These are phyloP conservation scores for Candida jianshihensis DNA, from an alignment of 805 yeast species.

Conservation along the genomic window DNA sequence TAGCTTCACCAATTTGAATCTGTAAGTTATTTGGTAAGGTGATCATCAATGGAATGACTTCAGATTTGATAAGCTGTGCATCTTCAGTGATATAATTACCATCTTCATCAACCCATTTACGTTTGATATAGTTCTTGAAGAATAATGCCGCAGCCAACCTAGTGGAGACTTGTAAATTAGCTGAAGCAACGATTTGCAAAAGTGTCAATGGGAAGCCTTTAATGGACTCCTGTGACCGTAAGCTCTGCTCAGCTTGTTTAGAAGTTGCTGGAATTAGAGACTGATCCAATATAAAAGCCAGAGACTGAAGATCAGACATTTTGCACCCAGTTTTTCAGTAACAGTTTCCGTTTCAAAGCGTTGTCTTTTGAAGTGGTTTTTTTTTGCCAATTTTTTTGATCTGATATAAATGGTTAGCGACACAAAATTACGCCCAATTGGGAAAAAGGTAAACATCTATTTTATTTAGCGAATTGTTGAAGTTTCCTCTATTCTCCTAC, in stretches of 20 bases:
- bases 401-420: neutral
- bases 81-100: constrained; percentile 74
- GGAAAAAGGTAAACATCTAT: neutral
- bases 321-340: too few species aligned
- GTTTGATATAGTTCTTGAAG: constrained; percentile 78
- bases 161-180: constrained; percentile 43
- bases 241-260: constrained; percentile 56
- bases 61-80: constrained; percentile 60
- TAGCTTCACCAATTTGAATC: constrained; percentile 91
- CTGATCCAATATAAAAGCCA: constrained; percentile 50
- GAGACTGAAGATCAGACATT: constrained; percentile 44
- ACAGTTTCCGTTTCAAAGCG: too few species aligned
- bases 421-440: neutral
- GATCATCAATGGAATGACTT: constrained; percentile 84
- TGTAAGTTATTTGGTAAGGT: constrained; percentile 72
- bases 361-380: too few species aligned
- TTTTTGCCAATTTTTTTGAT: neutral
- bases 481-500: constrained; percentile 6
- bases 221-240: constrained; percentile 54
- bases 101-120: constrained; percentile 87
- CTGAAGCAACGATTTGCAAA: constrained; percentile 69
- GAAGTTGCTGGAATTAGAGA: constrained; percentile 61
- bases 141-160: constrained; percentile 86
- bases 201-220: constrained; percentile 74
- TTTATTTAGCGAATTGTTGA: neutral